Percentiles rank a stretch among this genome's conserved stretches.
Conservation (phyloP, 148 eudicot species). For the Beta vulgaris region DNA sequence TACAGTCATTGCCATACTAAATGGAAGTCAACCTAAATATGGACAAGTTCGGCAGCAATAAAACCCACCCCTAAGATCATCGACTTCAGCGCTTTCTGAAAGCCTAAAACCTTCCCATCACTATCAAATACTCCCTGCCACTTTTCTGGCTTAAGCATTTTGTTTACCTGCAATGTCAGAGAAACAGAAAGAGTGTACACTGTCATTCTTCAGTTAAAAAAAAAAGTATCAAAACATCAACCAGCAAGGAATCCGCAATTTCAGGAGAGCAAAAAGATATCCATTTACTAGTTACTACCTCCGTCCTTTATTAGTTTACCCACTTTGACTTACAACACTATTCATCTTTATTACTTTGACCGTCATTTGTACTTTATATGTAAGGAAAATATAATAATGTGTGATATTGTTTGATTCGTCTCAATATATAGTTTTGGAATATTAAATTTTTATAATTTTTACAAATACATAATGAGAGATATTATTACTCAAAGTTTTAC, state of each 20-base stretch:
- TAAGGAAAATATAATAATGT: too few species aligned
- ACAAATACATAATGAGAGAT: too few species aligned
- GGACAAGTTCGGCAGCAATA: not conserved
- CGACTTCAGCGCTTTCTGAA: conserved; percentile 73
- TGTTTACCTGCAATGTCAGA: conserved; percentile 56
- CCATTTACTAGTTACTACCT: too few species aligned
- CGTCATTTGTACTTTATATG: too few species aligned
- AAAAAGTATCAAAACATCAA: not conserved
- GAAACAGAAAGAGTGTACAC: conserved; percentile 17
- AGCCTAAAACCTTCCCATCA: conserved; percentile 76
- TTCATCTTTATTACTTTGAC: too few species aligned
- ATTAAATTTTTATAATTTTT: too few species aligned
- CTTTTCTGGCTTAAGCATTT: conserved; percentile 97
- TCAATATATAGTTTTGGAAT: too few species aligned
- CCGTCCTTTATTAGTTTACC: too few species aligned
- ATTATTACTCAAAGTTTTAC: too few species aligned
- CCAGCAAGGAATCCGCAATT: not conserved
- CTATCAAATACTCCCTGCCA: conserved; percentile 82
- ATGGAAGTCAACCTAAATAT: not conserved
- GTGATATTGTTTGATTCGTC: too few species aligned
- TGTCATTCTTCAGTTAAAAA: not conserved
- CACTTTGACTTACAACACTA: too few species aligned
- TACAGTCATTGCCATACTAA: not conserved
- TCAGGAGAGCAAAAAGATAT: not conserved
- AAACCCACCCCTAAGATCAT: conserved; percentile 73